phyloP scores from a whole-genome alignment of 202 grass and related monocot genomes.

The Tripidium arundinaceum region DNA sequence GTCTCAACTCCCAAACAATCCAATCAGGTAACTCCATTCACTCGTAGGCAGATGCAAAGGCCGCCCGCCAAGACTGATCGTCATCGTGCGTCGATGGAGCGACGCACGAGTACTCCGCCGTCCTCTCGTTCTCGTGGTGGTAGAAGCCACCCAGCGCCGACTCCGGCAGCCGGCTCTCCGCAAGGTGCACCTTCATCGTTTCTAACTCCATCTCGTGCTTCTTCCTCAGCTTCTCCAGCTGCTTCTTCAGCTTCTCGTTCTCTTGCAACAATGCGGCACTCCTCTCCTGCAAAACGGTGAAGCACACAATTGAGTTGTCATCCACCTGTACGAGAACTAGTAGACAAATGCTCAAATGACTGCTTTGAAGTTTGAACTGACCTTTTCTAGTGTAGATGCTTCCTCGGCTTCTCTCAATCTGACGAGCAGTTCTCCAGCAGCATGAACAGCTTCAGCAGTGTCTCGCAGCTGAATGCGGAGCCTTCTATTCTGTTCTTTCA shows the following conservation, averaged over 20 bases:
- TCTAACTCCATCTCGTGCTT: conserved; percentile 82
- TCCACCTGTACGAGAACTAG: not conserved
- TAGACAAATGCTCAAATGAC: not conserved
- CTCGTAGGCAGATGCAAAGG: conserved; percentile 63
- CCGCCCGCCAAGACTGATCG: conserved; percentile 80
- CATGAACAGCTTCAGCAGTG: conserved; percentile 94
- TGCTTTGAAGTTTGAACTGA: not conserved
- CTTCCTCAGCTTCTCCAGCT: conserved; percentile 83
- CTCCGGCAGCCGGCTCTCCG: conserved; percentile 82
- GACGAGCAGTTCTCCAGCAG: conserved; percentile 88
- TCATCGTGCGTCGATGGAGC: too few species aligned
- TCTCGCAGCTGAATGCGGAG: conserved; percentile 88
- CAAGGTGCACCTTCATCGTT: conserved; percentile 93
- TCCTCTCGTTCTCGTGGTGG: conserved; percentile 20
- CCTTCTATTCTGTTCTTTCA: conserved; percentile 96
- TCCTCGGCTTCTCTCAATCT: conserved; percentile 86
- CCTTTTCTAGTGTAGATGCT: conserved; percentile 60
- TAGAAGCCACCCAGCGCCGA: conserved; percentile 70
- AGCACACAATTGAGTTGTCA: not conserved
- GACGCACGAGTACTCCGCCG: too few species aligned
- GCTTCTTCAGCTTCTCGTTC: conserved; percentile 78
- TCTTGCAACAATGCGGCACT: conserved; percentile 50
- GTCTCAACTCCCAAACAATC: conserved; percentile 16
- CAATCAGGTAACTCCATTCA: conserved; percentile 33
- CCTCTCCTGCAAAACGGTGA: conserved; percentile 47